Evolutionary conservation across 768 basidiomycete genomes (phyloP).

Genomic region (Coprinellus aureogranulatus): DNA sequence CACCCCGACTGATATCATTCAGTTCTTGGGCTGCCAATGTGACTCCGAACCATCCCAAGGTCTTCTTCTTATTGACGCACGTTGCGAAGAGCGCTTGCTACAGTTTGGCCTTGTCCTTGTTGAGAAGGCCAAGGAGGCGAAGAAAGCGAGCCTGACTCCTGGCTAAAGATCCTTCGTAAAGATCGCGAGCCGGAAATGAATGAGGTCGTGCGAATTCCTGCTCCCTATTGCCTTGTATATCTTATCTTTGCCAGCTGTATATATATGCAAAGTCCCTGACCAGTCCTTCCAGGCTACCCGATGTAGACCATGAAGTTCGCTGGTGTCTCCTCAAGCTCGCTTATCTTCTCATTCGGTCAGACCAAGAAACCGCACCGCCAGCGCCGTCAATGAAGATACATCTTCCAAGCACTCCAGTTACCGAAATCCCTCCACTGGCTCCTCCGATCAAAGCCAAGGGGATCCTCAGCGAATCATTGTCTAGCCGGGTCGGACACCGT

Average conservation of each 20-base stretch:
- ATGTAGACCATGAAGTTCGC: conserved; percentile 84
- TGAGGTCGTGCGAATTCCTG: conserved; percentile 70
- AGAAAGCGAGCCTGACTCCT: conserved; percentile 80
- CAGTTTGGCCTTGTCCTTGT: conserved; percentile 72
- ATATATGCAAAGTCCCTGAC: conserved; percentile 23
- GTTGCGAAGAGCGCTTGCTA: conserved; percentile 84
- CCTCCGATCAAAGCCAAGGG: conserved; percentile 53
- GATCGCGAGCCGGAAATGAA: conserved; percentile 83
- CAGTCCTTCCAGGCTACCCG: conserved; percentile 51
- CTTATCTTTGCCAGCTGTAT: neutral
- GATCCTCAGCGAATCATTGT: conserved; percentile 38
- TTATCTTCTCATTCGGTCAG: conserved; percentile 80
- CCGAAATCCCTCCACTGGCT: conserved; percentile 55
- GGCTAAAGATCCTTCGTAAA: conserved; percentile 86
- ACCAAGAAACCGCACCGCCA: conserved; percentile 78
- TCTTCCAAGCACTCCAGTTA: conserved; percentile 68
- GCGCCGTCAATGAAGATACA: conserved; percentile 87
- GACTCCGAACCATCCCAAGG: conserved; percentile 69
- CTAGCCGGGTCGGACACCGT: conserved; percentile 37
- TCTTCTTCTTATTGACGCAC: conserved; percentile 88
- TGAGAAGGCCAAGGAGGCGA: conserved; percentile 69
- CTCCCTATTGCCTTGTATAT: conserved; percentile 79
- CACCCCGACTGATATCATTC: neutral
- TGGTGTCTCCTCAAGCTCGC: conserved; percentile 87
- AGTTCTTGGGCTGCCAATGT: conserved; percentile 80